Evolutionary conservation across 495 filamentous ascomycete species (phyloP).

Genomic region (Podospora appendiculata): DNA sequence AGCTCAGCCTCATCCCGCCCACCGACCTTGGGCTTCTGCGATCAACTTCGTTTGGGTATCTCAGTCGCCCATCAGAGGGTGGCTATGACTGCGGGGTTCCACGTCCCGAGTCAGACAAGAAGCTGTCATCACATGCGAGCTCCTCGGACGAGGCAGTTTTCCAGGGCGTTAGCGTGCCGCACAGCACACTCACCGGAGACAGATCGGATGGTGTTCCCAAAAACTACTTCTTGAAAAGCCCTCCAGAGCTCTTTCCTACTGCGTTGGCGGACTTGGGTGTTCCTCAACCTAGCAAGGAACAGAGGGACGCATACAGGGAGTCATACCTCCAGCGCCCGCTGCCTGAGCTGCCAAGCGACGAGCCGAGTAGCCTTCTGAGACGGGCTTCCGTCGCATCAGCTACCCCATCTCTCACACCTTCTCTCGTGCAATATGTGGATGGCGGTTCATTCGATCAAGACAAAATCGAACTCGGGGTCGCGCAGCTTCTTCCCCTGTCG

Average conservation of each 20-base stretch:
- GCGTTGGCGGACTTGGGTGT: not conserved
- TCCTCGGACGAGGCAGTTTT: conserved; percentile 12
- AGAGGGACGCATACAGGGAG: conserved; percentile 11
- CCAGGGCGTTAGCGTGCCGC: not conserved
- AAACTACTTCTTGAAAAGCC: conserved; percentile 15
- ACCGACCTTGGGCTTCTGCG: conserved; percentile 9
- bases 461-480: conserved; percentile 25
- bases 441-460: conserved; percentile 31
- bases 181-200: not conserved
- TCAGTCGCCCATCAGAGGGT: not conserved
- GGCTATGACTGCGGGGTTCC: not conserved
- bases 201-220: not conserved
- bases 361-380: conserved; percentile 1
- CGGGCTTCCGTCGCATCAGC: conserved; percentile 15
- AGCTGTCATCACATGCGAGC: not conserved
- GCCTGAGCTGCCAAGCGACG: conserved; percentile 28
- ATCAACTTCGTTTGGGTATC: no score
- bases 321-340: conserved; percentile 32
- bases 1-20: conserved; percentile 30
- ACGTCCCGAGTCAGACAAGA: not conserved
- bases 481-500: conserved; percentile 13
- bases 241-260: conserved; percentile 18
- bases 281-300: conserved; percentile 17
- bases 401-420: conserved; percentile 31
- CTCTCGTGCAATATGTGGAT: conserved; percentile 30